These are phyloP conservation scores for Penicillium sp. DNA, from an alignment of 2,329 filamentous ascomycete species.

Conservation along the genomic window DNA sequence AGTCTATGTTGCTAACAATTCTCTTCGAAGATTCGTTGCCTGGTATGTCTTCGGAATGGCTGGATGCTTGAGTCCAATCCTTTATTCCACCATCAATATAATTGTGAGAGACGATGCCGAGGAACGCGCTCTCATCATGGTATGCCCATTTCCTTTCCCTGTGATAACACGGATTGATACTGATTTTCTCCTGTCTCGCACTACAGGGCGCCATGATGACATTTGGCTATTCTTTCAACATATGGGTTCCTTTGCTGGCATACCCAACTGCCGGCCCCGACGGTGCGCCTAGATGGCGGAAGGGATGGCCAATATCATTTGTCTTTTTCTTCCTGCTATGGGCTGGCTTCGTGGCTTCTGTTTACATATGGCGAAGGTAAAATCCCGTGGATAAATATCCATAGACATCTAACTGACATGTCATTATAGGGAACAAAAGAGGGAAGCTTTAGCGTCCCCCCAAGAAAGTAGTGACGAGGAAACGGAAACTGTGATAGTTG, in stretches of 20 bases:
- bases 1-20: background rate
- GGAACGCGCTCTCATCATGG: constrained; percentile 41
- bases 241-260: constrained; percentile 48
- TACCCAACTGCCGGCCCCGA: constrained; percentile 46
- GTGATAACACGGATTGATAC: background rate
- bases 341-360: constrained; percentile 29
- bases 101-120: constrained; percentile 44
- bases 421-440: constrained; percentile 9
- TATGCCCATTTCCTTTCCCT: background rate
- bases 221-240: constrained; percentile 49
- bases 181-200: background rate
- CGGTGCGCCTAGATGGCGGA: constrained; percentile 50
- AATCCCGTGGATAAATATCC: background rate
- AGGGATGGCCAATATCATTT: constrained; percentile 51
- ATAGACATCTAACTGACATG: background rate
- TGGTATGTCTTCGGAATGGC: constrained; percentile 46
- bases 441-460: background rate
- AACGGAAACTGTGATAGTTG: constrained; percentile 14
- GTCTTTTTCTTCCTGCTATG: constrained; percentile 50
- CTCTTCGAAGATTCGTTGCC: constrained; percentile 37
- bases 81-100: constrained; percentile 48
- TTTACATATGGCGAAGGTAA: constrained; percentile 25
- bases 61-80: constrained; percentile 44
- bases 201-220: constrained; percentile 49
- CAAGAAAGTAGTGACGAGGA: constrained; percentile 14